Percentiles rank a stretch among this genome's conserved stretches.
Evolutionary conservation across 2,329 filamentous ascomycete species (phyloP).

Genomic region (Botrytis hyacinthi): DNA sequence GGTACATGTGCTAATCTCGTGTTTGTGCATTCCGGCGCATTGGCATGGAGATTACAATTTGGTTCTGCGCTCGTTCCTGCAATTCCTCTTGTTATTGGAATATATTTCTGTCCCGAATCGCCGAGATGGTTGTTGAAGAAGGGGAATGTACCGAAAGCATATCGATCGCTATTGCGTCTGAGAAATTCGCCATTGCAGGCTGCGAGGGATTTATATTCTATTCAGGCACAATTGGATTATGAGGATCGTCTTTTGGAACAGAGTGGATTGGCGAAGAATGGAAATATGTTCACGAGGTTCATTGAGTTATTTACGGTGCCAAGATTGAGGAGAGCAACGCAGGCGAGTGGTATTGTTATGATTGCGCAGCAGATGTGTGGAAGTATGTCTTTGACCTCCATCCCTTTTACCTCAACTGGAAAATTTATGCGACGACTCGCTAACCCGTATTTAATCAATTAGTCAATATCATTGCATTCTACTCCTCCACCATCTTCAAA

Average conservation of each 20-base stretch:
- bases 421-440: not conserved
- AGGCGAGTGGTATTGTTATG: conserved; percentile 73
- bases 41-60: conserved; percentile 63
- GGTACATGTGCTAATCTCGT: conserved; percentile 65
- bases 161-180: conserved; percentile 53
- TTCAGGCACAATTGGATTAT: conserved; percentile 51
- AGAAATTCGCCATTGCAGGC: conserved; percentile 60
- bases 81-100: conserved; percentile 54
- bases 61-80: conserved; percentile 65
- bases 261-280: conserved; percentile 26
- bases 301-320: conserved; percentile 67
- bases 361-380: conserved; percentile 42
- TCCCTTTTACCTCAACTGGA: not conserved
- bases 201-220: conserved; percentile 61
- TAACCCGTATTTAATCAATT: not conserved
- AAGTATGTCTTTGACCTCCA: conserved; percentile 13
- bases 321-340: conserved; percentile 67
- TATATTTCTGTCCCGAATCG: conserved; percentile 63
- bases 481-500: conserved; percentile 62
- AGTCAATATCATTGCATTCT: conserved; percentile 71
- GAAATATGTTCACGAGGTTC: conserved; percentile 58
- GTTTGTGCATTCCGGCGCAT: conserved; percentile 56
- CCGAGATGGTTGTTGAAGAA: conserved; percentile 68
- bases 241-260: conserved; percentile 45
- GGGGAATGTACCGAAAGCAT: conserved; percentile 53